Evolutionary conservation across 2,329 filamentous ascomycete genomes (phyloP), one percentile per base, ranked within the genome.

Genomic region (Xylariaceae sp.): DNA sequence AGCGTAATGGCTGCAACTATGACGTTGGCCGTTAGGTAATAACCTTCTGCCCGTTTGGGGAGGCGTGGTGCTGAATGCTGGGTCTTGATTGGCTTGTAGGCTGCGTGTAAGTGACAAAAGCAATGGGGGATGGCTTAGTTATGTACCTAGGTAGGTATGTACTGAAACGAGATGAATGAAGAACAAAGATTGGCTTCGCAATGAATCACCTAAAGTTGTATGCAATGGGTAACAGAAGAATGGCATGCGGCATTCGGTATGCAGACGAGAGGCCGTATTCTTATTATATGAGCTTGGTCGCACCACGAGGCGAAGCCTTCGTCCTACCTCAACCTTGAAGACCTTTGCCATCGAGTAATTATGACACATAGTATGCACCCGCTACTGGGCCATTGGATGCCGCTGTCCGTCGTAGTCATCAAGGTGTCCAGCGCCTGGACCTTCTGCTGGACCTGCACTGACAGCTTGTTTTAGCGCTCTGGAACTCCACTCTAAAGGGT

Each of bases 311-410:
- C 36, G 22, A 38, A 49, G 33, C 40, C 43, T 31, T 35, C 30
- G 22, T 31, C 30, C 17, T 5, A 27, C 22, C 22, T 27, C 22
- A 27, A 27, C 22, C 22, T 5, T 5, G 22, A 27, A 27, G 22
- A 47, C 48, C n/a, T 51, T 65, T 67, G 64, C 54, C 54, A 67
- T 67, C 59, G 62, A 59, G 63, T 66, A 68, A 67, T 66, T 66
- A 68, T 67, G 64, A 67, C 64, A 67, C 64, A 66, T 66, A 53
- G 52, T 58, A 57, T 59, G 33, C 42, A 43, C 32, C 45, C 43
- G 45, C 54, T 51, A 54, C 54, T 51, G 55, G 49, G 54, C 30
- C 30, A 32, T 30, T 32, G 47, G 48, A 36, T 46, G 45, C 47
- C 45, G 45, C 42, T 18, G 35, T 35, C 36, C 38, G 19, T 22